Base-by-base conservation (phyloP, 768 basidiomycete genomes). In the Russula virescens region DNA sequence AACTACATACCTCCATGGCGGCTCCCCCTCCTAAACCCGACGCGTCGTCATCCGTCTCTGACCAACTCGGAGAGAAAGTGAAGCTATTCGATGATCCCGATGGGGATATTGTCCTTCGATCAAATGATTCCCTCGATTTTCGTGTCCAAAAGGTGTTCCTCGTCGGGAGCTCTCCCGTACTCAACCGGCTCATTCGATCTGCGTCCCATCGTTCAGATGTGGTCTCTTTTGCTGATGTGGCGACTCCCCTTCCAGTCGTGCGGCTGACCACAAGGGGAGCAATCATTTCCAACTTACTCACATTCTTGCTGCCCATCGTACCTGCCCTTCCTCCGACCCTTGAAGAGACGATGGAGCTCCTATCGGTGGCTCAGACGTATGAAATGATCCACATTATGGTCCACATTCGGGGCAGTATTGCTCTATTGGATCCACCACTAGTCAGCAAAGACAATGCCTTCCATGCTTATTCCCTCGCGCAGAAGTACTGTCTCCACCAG, bases 81-180 rank as follows among this genome's bases (percentile, higher is more conserved):
- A 19, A 16, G 16, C 46, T 54, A 1, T 60, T 60, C 38, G 52
- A 63, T 21, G 46, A 64, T 10, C 58, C 52, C 2, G 58, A 64
- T 9, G 63, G 58, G 11, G 63, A 64, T 34, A 28, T 64, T 38
- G 26, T 60, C 25, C 40, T 64, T 8, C 59, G 54, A 6, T 55
- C 63, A 3, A 3, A 28, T 16, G 58, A 59, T 21, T 42, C 40
- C 8, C 49, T 23, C 3, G 42, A 31, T 5, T 59, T 51, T 52
- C 58, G 58, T 5, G 49, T 59, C 4, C n/a, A 51, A 9, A 51
- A 51, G 18, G 14, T 51, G 3, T 59, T 31, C 51, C 50, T 59
- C 5, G 42, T 34, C 42, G 51, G 4, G 28, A 34, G 49, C 28
- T 59, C 58, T 19, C 26, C 49, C 14, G 26, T 45, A 21, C 50